Evolutionary conservation across 768 basidiomycete species (phyloP), one percentile per base, ranked within the genome.

Genomic region (Russula vinacea): DNA sequence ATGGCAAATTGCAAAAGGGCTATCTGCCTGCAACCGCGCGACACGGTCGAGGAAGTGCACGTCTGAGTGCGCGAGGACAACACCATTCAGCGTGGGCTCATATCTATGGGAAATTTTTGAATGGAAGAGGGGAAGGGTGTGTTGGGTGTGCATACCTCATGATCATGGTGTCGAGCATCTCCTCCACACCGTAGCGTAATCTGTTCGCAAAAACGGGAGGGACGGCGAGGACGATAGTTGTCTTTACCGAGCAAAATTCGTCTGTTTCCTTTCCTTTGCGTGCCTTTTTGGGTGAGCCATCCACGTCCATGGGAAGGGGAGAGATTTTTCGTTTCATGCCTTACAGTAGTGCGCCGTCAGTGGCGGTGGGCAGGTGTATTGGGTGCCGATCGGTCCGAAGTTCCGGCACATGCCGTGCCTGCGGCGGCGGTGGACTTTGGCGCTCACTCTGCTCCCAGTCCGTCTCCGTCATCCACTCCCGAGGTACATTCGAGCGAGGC

Each of bases 111-210:
- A 33, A 24, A 7, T n/a, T n/a, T n/a, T n/a, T n/a, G 19, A 54
- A 14, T 29, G 10, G 5, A 17, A 49, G 29, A 22, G 22, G 51
- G 40, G 3, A 32, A 29, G 57, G 17, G 5, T 9, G 53, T 6
- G 17, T n/a, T 22, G 22, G n/a, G n/a, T 22, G 32, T 22, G 76
- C 83, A 69, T 71, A 94, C 95, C 91, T 86, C 95, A 98, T 96
- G 16, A 96, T 77, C 89, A 97, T 89, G 9, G 90, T 91, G 74
- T 98, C 94, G 19, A 98, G 78, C 84, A 94, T 86, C 76, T 98
- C 93, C 71, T 89, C 85, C 19, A 85, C 90, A 8, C 95, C 95
- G 45, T 75, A 78, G 11, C 81, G 78, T n/a, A 88, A 83, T 74
- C 89, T 83, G 49, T 77, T 80, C 17, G 90, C 83, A 73, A 93